Evolutionary conservation across 2,329 filamentous ascomycete species (phyloP).

Genomic region (Cladosporium sp.): DNA sequence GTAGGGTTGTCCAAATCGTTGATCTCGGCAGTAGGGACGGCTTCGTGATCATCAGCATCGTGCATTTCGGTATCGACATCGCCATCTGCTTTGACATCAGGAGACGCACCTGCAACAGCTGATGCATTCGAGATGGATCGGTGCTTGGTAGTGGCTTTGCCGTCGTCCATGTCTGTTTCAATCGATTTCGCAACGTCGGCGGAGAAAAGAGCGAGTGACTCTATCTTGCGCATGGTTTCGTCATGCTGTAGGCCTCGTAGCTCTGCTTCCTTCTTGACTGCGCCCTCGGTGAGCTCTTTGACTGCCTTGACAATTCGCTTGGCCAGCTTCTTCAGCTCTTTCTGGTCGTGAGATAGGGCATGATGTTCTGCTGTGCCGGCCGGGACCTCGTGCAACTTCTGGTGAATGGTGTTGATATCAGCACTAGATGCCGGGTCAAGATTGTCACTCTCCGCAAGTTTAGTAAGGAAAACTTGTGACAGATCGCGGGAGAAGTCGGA

Average conservation of each 20-base stretch:
- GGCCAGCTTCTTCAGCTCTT: slow-evolving; percentile 79
- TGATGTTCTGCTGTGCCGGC: slow-evolving; percentile 43
- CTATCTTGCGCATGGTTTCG: slow-evolving; percentile 70
- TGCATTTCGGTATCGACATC: slow-evolving; percentile 34
- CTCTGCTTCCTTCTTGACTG: slow-evolving; percentile 78
- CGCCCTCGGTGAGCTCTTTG: slow-evolving; percentile 74
- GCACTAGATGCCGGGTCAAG: slow-evolving; percentile 25
- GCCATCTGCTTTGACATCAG: slow-evolving; percentile 27
- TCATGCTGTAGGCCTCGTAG: slow-evolving; percentile 71
- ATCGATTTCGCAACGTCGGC: slow-evolving; percentile 44
- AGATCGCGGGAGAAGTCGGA: slow-evolving; percentile 62
- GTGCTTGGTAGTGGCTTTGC: slow-evolving; percentile 28
- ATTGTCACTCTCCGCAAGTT: slow-evolving; percentile 40
- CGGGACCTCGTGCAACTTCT: slow-evolving; percentile 42
- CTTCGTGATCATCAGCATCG: slow-evolving; percentile 33
- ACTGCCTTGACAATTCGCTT: slow-evolving; percentile 86
- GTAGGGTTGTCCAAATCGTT: slow-evolving; percentile 22
- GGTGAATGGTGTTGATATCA: slow-evolving; percentile 44
- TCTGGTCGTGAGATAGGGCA: slow-evolving; percentile 62
- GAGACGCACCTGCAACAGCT: slow-evolving; percentile 42
- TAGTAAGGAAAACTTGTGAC: slow-evolving; percentile 53
- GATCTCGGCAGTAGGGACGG: slow-evolving; percentile 23
- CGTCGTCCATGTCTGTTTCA: slow-evolving; percentile 57
- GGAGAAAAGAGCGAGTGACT: slow-evolving; percentile 63
- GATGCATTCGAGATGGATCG: slow-evolving; percentile 42